Conservation (phyloP, 345 rosid genomes). For the Litchi chinensis region DNA sequence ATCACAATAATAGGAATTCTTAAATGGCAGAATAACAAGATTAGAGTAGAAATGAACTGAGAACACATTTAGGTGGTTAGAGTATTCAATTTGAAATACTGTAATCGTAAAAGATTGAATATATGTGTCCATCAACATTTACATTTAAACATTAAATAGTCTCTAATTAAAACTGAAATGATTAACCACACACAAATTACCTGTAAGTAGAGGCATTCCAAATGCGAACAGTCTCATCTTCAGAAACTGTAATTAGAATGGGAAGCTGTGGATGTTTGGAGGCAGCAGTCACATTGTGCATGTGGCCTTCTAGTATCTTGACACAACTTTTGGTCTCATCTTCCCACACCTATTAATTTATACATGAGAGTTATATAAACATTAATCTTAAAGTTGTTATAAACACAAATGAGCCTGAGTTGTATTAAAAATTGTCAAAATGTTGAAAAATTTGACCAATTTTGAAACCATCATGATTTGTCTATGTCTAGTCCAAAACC, state of each 20-base stretch:
- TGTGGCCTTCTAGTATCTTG: constrained; percentile 83
- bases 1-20: not conserved
- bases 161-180: too few species aligned
- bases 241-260: constrained; percentile 80
- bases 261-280: constrained; percentile 88
- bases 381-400: too few species aligned
- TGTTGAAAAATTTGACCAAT: not conserved
- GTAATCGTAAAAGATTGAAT: not conserved
- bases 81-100: not conserved
- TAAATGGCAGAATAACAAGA: not conserved
- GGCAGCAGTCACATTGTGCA: constrained; percentile 82
- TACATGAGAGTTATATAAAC: not conserved
- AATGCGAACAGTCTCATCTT: constrained; percentile 79
- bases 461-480: too few species aligned
- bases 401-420: too few species aligned
- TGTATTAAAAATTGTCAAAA: too few species aligned
- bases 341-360: constrained; percentile 69
- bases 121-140: not conserved
- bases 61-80: not conserved
- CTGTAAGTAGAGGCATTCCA: constrained; percentile 85
- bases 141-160: too few species aligned
- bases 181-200: constrained; percentile 28
- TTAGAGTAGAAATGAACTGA: not conserved
- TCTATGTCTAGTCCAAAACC: too few species aligned
- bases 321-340: constrained; percentile 86